Conservation (phyloP, 2,329 filamentous ascomycete species). For the Rhinocladiella mackenziei region DNA sequence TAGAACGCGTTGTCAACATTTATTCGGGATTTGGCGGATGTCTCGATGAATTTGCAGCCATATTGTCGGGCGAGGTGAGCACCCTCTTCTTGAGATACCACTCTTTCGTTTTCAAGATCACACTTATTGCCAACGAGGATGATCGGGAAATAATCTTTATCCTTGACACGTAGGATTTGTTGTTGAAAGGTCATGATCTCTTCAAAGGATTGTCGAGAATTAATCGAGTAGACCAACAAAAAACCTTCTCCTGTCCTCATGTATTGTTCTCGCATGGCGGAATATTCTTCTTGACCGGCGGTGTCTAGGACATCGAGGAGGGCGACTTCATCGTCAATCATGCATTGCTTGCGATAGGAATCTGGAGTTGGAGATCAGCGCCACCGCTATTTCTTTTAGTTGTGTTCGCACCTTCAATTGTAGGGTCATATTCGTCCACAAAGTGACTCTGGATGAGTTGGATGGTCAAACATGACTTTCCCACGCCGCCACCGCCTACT, state of each 20-base stretch:
- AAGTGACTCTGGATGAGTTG: constrained; percentile 95
- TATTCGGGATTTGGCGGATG: constrained; percentile 94
- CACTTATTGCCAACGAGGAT: constrained; percentile 99
- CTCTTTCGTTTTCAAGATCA: constrained; percentile 88
- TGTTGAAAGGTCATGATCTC: constrained; percentile 99
- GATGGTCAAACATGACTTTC: constrained; percentile 98
- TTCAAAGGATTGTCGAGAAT: constrained; percentile 92
- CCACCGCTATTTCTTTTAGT: background rate
- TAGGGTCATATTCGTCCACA: constrained; percentile 98
- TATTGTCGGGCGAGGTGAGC: constrained; percentile 80
- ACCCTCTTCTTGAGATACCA: constrained; percentile 90
- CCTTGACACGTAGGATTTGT: constrained; percentile 96
- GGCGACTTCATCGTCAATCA: constrained; percentile 96
- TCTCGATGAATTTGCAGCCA: constrained; percentile 98
- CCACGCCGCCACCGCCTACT: constrained; percentile 94
- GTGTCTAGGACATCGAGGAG: constrained; percentile 97
- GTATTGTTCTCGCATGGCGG: constrained; percentile 98
- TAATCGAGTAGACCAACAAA: constrained; percentile 96
- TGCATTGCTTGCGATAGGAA: constrained; percentile 99
- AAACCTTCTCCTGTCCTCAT: constrained; percentile 99
- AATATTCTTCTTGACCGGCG: constrained; percentile 98
- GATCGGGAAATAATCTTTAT: constrained; percentile 99
- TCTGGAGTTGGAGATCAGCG: constrained; percentile 54
- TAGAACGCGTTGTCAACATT: constrained; percentile 99
- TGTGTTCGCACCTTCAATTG: constrained; percentile 72